Base-by-base conservation (phyloP, 1,284 basidiomycete species). In the Puccinia brachypodii region DNA sequence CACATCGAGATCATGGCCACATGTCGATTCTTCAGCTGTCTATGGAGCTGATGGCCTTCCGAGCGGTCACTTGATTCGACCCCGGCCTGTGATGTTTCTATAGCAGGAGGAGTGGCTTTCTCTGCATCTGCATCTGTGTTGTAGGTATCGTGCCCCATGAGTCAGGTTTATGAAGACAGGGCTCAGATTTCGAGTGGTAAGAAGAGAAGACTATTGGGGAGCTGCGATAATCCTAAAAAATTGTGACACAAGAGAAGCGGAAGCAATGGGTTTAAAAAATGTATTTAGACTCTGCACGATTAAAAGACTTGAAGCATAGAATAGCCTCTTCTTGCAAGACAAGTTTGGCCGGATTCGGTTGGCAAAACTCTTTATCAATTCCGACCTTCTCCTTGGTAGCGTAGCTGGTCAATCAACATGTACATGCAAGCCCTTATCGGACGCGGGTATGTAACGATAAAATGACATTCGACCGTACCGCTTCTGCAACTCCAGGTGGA, bases 1-100 rank as follows among this genome's bases (percentile, higher is more conserved):
- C 3, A 81, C 80, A 81, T 75, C n/a, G 80, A 81, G 7, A 81
- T 81, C 80, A 81, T 81, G 44, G 80, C 80, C 11, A 81, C 80
- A 76, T 81, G 80, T 50, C 80, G 71, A 60, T 81, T 81, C 60
- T 81, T 38, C 8, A 81, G 72, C 64, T 81, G 80, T 38, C 80
- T 60, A 28, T 81, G 80, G 16, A 81, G 80, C 56, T 76, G 58
- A 31, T 56, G 53, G 25, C 38, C 6, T 14, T 14, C 53, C 11
- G 73, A 53, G 3, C n/a, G 25, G 40, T 40, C 53, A 58, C 73
- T 60, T 19, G 73, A 22, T 44, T 76, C 58, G 6, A 14, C 56
- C 3, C 42, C 58, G 44, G 58, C 56, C 36, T 47, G 8, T 16
- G 74, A 42, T 36, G 42, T 47, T 25, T 62, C 74, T 60, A 28